A percentile compares a stretch with the other conserved stretches of the same genome.
Evolutionary conservation across 2,329 filamentous ascomycete genomes (phyloP).

Genomic region (Dryadomyces quercivorus): DNA sequence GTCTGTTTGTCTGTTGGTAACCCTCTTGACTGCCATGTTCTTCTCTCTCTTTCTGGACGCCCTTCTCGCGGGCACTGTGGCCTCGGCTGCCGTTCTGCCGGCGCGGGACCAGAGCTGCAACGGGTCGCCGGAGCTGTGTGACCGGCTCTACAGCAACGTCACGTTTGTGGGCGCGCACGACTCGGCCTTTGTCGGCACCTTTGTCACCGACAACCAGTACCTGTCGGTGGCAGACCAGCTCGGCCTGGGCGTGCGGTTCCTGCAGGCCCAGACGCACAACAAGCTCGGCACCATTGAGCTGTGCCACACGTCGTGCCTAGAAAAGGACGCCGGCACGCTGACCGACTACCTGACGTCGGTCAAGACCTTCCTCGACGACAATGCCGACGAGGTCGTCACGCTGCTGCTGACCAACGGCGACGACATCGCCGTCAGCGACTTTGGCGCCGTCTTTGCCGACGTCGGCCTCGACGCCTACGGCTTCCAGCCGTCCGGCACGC

Average conservation of each 20-base stretch:
- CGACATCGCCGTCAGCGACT: slow-evolving; percentile 39
- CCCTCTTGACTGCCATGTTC: no score
- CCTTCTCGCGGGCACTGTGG: background rate
- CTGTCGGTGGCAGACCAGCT: slow-evolving; percentile 46
- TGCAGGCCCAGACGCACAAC: slow-evolving; percentile 52
- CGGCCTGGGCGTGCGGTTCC: slow-evolving; percentile 47
- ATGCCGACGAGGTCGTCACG: slow-evolving; percentile 50
- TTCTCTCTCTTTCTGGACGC: background rate
- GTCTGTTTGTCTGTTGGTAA: no score
- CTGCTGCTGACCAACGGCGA: slow-evolving; percentile 53
- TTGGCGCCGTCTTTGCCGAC: slow-evolving; percentile 39
- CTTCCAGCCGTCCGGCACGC: slow-evolving; percentile 33
- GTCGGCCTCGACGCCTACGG: slow-evolving; percentile 44
- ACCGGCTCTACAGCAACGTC: slow-evolving; percentile 44
- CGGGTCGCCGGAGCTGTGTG: slow-evolving; percentile 42
- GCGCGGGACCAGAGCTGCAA: slow-evolving; percentile 33
- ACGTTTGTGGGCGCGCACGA: slow-evolving; percentile 55
- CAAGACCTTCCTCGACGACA: slow-evolving; percentile 45
- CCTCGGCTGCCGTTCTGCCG: background rate
- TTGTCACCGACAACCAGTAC: slow-evolving; percentile 46
- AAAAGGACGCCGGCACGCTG: slow-evolving; percentile 47
- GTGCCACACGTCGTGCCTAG: slow-evolving; percentile 52
- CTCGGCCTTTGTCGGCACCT: slow-evolving; percentile 47
- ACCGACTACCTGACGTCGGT: slow-evolving; percentile 41
- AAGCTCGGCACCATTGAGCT: slow-evolving; percentile 38